Evolutionary conservation across 1,284 basidiomycete species (phyloP), one percentile per base, ranked within the genome.

Genomic region (Sphagnurus paluster): DNA sequence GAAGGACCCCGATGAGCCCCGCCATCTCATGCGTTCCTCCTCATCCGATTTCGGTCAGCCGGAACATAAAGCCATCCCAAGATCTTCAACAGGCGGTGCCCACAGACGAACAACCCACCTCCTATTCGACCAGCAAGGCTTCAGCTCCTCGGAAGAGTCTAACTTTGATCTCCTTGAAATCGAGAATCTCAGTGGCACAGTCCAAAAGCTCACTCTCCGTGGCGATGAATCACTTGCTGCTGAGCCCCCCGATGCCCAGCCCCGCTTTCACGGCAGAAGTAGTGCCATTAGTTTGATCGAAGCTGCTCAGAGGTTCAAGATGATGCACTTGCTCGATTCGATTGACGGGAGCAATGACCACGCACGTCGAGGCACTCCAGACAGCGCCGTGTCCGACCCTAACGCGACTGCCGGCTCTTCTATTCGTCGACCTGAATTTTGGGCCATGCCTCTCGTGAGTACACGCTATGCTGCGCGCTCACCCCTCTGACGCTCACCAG

Each of bases 241-340:
- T 2, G 50, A 53, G 17, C 53, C 50, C 1, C 42, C 46, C 28
- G 57, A 63, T 34, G 56, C 59, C 30, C 48, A 56, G 21, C 40
- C 48, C 44, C 74, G 82, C 25, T 84, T 81, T 54, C 79, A 83
- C 55, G 82, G 81, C n/a, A 76, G 78, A 56, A 82, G 78, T 55
- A 82, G 78, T 53, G 68, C 69, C n/a, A 71, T 77, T 38, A 70
- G 73, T 26, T 71, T 83, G 11, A 73, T 83, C 17, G 75, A 75
- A 41, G 65, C 72, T 1, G 75, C 78, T 0, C 66, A 77, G 38
- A 74, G 74, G 55, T 68, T 80, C 48, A 80, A 75, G 53, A 69
- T 77, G 45, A 66, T 75, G 55, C 76, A 77, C 38, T 59, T 78
- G 38, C 62, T 65, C 32, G 70, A 72, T 46, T 60, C 55, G 41